phyloP scores from a whole-genome alignment of 2,329 filamentous ascomycete species.

The Didymosphaeria variabile region DNA sequence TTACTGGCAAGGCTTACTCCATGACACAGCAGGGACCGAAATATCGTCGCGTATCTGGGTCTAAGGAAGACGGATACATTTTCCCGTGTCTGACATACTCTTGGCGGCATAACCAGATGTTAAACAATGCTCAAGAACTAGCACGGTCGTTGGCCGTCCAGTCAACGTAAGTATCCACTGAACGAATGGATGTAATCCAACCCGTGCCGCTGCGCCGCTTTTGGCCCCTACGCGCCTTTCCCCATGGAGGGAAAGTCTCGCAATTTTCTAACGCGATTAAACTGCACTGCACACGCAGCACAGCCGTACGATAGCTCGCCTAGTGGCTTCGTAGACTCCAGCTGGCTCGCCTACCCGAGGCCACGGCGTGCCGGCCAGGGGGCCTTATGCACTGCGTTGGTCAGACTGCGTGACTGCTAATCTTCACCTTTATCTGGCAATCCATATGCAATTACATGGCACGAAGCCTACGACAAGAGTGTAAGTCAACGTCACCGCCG shows the following conservation, averaged over 20 bases:
- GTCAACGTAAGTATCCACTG: background rate
- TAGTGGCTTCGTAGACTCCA: constrained; percentile 8
- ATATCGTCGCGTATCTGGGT: background rate
- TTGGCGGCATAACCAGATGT: background rate
- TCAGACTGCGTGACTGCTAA: background rate
- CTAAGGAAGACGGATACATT: background rate
- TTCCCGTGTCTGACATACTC: background rate
- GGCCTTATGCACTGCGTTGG: constrained; percentile 2
- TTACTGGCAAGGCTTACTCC: background rate
- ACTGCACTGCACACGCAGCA: background rate
- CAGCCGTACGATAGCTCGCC: constrained; percentile 3
- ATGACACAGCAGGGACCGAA: background rate
- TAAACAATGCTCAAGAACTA: background rate
- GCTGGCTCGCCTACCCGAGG: background rate
- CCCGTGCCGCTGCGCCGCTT: constrained; percentile 9
- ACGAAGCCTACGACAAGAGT: background rate
- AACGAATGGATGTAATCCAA: constrained; percentile 3
- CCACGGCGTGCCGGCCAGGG: background rate
- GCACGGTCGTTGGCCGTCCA: background rate
- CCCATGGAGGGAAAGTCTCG: background rate
- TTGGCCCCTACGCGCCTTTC: background rate
- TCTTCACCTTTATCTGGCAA: background rate
- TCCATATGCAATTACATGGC: background rate
- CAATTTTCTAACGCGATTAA: background rate
- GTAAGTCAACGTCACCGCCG: background rate